These are phyloP conservation scores for Diaporthe velutina DNA, from an alignment of 2,329 filamentous ascomycete genomes.

Conservation along the genomic window DNA sequence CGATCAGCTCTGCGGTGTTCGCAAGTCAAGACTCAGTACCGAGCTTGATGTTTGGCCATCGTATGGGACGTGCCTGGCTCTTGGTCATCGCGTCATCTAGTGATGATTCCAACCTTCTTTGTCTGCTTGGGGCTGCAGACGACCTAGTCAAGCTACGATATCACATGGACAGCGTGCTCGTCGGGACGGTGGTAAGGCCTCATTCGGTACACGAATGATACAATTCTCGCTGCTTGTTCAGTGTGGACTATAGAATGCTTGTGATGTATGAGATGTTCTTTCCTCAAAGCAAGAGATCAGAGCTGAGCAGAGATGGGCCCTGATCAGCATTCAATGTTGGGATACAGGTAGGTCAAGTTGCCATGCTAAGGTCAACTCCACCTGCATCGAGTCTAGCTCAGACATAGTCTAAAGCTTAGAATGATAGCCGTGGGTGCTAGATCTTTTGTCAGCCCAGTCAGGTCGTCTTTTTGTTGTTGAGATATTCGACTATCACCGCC, in stretches of 20 bases:
- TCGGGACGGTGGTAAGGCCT: no score
- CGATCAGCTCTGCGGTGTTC: not conserved
- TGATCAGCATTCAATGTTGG: not conserved
- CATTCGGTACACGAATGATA: not conserved
- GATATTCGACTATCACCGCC: not conserved
- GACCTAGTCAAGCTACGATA: not conserved
- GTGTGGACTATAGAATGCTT: not conserved
- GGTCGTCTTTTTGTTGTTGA: conserved; percentile 8
- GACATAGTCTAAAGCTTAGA: not conserved
- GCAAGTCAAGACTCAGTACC: not conserved
- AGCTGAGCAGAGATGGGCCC: not conserved
- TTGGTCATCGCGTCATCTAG: not conserved
- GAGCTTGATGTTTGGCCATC: not conserved
- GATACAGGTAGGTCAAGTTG: not conserved
- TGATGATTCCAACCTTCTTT: not conserved
- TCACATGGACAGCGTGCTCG: conserved; percentile 5
- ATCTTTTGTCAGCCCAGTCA: not conserved
- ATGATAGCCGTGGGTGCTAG: not conserved
- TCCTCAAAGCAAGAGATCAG: not conserved
- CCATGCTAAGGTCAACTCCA: not conserved
- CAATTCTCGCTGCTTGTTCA: not conserved
- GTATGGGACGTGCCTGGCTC: not conserved
- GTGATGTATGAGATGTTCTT: not conserved
- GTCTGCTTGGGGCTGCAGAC: not conserved
- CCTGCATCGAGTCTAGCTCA: not conserved